Base-by-base conservation (phyloP, 139 green algal species). In the Ulvella scutata region DNA sequence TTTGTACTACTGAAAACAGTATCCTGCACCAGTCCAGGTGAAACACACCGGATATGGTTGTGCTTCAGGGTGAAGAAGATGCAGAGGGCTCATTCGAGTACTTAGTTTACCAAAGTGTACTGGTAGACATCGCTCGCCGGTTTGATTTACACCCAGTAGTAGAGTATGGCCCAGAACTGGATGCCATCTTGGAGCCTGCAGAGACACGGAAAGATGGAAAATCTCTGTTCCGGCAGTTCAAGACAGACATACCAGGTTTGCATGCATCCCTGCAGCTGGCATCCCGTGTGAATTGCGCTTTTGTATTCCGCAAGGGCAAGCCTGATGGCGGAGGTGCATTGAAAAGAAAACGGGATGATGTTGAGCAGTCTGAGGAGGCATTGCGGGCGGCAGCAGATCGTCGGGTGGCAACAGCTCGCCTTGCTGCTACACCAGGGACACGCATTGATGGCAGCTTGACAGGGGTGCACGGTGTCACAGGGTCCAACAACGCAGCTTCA, bases 21-120 rank as follows among this genome's bases (percentile, higher is more conserved):
- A n/a, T n/a, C n/a, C n/a, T n/a, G n/a, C n/a, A n/a, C n/a, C n/a
- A n/a, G n/a, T n/a, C n/a, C n/a, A n/a, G n/a, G n/a, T n/a, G n/a
- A n/a, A n/a, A n/a, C n/a, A n/a, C n/a, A n/a, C n/a, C n/a, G n/a
- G n/a, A n/a, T n/a, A n/a, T n/a, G n/a, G n/a, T n/a, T n/a, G n/a
- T 0, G 20, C 51, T 67, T n/a, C 51, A 67, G 79, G 82, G 77
- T 2, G 76, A 84, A 35, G 73, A 77, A 13, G 82, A 83, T 60
- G 88, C 74, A 9, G 61, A 81, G 62, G 90, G 90, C 3, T 90
- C 82, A 1, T 80, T 85, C 3, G 90, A 95, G 81, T 95, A 92
- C 78, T 77, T 95, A n/a, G 90, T 95, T 4, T 95, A 90, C 73
- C 72, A 62, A n/a, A 89, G 79, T 34, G 81, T 83, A 3, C 79